Evolutionary conservation across 768 basidiomycete genomes (phyloP).

Genomic region (Cystobasidium ongulense): DNA sequence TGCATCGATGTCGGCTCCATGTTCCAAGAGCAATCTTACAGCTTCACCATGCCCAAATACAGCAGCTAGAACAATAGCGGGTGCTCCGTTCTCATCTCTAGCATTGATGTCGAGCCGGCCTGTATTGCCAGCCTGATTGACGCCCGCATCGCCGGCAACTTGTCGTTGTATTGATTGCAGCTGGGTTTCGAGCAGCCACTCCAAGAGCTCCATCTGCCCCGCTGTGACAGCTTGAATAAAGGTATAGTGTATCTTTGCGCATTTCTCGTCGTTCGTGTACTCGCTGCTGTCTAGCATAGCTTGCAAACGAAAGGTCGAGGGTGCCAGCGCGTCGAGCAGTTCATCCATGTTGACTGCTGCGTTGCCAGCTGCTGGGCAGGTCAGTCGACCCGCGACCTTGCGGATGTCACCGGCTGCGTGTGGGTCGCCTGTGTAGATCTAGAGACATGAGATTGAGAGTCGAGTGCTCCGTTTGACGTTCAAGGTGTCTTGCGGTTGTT

Average conservation of each 20-base stretch:
- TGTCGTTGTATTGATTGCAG: not conserved
- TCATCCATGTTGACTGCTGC: not conserved
- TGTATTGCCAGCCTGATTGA: not conserved
- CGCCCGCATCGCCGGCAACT: not conserved
- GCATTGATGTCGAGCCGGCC: slow-evolving; percentile 34
- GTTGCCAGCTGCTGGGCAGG: not conserved
- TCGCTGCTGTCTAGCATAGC: not conserved
- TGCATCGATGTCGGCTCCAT: slow-evolving; percentile 36
- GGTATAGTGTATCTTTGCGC: not conserved
- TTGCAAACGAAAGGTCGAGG: not conserved
- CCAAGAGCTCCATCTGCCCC: slow-evolving; percentile 40
- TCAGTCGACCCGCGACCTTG: not conserved
- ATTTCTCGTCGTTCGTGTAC: not conserved
- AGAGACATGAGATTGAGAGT: no score
- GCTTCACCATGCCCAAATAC: slow-evolving; percentile 39
- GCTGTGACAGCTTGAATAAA: slow-evolving; percentile 32
- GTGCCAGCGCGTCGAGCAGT: not conserved
- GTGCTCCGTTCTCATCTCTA: slow-evolving; percentile 35
- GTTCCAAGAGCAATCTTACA: slow-evolving; percentile 39
- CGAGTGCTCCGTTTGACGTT: no score
- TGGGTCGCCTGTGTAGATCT: no score
- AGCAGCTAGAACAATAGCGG: slow-evolving; percentile 37
- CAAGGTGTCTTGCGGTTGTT: no score
- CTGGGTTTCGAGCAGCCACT: slow-evolving; percentile 36
- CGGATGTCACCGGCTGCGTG: not conserved